Conservation (phyloP, 345 rosid genomes). For the Gossypium stocksii region DNA sequence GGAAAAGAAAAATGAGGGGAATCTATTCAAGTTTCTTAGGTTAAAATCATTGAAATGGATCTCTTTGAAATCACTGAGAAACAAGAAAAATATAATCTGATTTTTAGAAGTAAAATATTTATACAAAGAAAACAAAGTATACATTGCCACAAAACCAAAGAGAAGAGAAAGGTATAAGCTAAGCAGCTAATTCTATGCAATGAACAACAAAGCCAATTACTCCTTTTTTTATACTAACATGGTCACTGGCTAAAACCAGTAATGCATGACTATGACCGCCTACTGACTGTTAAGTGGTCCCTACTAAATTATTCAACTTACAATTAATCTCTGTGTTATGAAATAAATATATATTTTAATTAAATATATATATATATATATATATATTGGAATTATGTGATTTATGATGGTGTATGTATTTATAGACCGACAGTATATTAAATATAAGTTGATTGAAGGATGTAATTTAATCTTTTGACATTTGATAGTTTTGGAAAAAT, state of each 20-base stretch:
- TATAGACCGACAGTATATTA: too few relatives aligned
- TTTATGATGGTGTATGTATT: too few relatives aligned
- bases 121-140: not conserved
- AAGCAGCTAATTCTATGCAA: slow-evolving; percentile 1
- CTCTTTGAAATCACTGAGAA: not conserved
- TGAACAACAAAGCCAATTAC: not conserved
- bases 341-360: too few relatives aligned
- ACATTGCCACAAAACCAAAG: not conserved
- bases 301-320: not conserved
- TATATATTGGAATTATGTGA: too few relatives aligned
- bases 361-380: too few relatives aligned
- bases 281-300: slow-evolving; percentile 7
- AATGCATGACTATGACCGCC: slow-evolving; percentile 12
- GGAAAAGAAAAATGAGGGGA: too few relatives aligned
- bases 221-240: not conserved
- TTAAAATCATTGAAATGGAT: not conserved
- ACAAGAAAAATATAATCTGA: not conserved
- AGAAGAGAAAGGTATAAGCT: not conserved
- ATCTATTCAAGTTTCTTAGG: not conserved
- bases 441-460: too few relatives aligned
- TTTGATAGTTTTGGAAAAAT: too few relatives aligned
- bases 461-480: too few relatives aligned
- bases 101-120: not conserved
- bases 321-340: too few relatives aligned
- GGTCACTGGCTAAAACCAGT: slow-evolving; percentile 19